Evolutionary conservation across 169 alveolate genomes (phyloP).

Genomic region (Plasmodium billcollinsi): DNA sequence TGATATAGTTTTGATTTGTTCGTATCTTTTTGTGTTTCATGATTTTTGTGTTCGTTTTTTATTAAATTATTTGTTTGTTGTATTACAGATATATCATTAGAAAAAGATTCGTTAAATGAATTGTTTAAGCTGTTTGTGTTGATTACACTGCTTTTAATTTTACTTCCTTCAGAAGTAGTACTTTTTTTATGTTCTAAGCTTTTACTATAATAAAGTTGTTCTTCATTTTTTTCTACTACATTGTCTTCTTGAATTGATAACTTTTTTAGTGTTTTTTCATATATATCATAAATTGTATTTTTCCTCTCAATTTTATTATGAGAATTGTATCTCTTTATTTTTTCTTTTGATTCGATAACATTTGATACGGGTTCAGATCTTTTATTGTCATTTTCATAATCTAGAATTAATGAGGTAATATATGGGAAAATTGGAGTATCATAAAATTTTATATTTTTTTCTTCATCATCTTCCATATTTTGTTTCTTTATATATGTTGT

Average conservation of each 20-base stretch:
- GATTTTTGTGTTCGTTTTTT: neutral
- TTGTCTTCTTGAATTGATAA: constrained; percentile 54
- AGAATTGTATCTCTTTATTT: constrained; percentile 35
- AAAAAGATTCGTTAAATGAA: constrained; percentile 32
- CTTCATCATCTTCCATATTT: constrained; percentile 12
- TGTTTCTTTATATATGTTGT: constrained; percentile 19
- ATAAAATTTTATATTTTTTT: constrained; percentile 13
- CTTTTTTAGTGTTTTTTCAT: constrained; percentile 48
- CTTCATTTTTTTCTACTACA: constrained; percentile 21
- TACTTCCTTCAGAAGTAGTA: neutral
- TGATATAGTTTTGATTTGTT: constrained; percentile 2
- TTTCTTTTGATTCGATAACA: constrained; percentile 20
- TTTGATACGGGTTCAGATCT: constrained; percentile 31
- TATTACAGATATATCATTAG: constrained; percentile 2
- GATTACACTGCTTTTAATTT: neutral
- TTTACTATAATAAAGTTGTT: constrained; percentile 13
- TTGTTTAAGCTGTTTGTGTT: constrained; percentile 22
- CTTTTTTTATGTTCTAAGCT: constrained; percentile 31
- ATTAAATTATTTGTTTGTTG: constrained; percentile 14
- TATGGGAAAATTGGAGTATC: constrained; percentile 69
- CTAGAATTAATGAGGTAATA: constrained; percentile 53
- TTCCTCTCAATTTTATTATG: constrained; percentile 30
- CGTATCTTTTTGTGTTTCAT: constrained; percentile 32
- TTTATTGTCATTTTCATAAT: constrained; percentile 43
- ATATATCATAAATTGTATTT: constrained; percentile 60